Base-by-base conservation (phyloP, 2,329 filamentous ascomycete genomes). In the Monosporascus sp. region DNA sequence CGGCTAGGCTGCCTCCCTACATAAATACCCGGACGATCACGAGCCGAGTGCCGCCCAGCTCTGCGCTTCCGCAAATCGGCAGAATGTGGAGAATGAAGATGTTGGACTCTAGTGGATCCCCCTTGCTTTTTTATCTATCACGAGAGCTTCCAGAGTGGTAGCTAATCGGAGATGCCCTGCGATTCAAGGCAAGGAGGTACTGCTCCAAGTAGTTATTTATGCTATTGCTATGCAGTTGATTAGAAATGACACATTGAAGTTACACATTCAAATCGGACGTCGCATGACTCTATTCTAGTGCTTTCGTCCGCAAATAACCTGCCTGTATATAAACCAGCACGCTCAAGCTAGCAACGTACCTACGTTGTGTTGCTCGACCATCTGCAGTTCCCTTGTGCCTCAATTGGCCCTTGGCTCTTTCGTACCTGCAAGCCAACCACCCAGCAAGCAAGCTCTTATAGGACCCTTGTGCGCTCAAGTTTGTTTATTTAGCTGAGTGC, bases 51-150 rank as follows among this genome's bases (percentile, higher is more conserved):
- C 5, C 31, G 3, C 31, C 14, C 31, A 14, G 9, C 31, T 31
- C 9, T 31, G 28, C 28, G 28, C 62, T 64, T 64, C 61, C 63
- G 63, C 61, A 58, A 48, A 63, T 63, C 63, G 63, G 63, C 63
- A 65, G 52, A 63, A 62, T 56, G 56, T 61, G 59, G 60, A 60
- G 59, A 55, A 57, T 58, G 24, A 46, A 31, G 40, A 52, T 31
- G 52, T 47, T 52, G 35, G 47, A 45, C 43, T 52, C 55, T 51
- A 49, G 54, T 37, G 11, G 41, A 55, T 54, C 51, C 60, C 61
- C 57, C 57, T 58, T 52, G 46, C 44, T 49, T 52, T 48, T 46
- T 37, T 20, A 20, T 24, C 24, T 9, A 18, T 50, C 17, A 43
- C 1, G 18, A 20, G 22, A 20, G 14, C n/a, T 43, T 43, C 14